Evolutionary conservation across 352 stramenopile species (phyloP).

Genomic region (Phytophthora pisi): DNA sequence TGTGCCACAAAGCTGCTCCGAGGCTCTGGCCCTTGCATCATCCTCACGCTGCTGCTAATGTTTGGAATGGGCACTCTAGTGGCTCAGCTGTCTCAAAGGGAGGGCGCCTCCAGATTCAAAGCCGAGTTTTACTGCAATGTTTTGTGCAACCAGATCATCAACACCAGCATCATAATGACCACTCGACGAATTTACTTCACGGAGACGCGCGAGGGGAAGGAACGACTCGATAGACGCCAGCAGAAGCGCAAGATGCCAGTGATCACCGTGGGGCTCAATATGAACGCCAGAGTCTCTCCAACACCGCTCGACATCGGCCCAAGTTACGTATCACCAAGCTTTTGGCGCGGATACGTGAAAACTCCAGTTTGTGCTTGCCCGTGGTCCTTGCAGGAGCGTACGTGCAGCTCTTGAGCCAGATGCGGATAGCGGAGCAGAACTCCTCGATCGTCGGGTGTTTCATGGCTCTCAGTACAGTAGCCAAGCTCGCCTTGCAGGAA

Average conservation of each 20-base stretch:
- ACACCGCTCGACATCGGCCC: conserved; percentile 12
- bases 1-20: conserved; percentile 20
- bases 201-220: conserved; percentile 25
- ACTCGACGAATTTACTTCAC: conserved; percentile 30
- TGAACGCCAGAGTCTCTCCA: conserved; percentile 17
- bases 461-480: conserved; percentile 30
- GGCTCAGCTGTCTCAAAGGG: not conserved
- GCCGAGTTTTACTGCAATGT: conserved; percentile 38
- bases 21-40: not conserved
- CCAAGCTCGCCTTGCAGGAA: conserved; percentile 49
- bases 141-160: conserved; percentile 25
- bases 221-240: conserved; percentile 19
- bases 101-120: conserved; percentile 25
- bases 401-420: conserved; percentile 27
- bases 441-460: conserved; percentile 25
- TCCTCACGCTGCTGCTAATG: conserved; percentile 17
- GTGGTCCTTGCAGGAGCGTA: conserved; percentile 29
- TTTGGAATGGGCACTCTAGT: conserved; percentile 19
- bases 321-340: conserved; percentile 22
- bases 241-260: conserved; percentile 23
- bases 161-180: conserved; percentile 25
- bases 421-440: conserved; percentile 21
- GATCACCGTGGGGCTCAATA: conserved; percentile 6
- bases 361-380: conserved; percentile 17
- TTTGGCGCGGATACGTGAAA: conserved; percentile 25